Base-by-base conservation (phyloP, 306 rosid species). In the Cucurbita argyrosperma region DNA sequence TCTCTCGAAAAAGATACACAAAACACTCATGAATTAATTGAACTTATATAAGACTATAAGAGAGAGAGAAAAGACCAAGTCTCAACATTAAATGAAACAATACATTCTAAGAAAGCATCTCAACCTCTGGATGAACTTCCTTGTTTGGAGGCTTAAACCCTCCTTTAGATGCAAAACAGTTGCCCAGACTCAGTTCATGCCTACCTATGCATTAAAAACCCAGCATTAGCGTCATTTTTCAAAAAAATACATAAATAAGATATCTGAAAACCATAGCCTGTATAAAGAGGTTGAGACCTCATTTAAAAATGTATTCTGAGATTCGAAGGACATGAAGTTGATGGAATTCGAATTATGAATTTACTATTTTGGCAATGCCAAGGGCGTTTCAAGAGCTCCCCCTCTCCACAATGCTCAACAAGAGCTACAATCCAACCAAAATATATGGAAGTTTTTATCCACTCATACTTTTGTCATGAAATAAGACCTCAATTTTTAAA, bases 71-170 rank as follows among this genome's bases (percentile, higher is more conserved):
- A 56, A 54, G 37, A 68, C 35, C 21, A 68, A 62, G 21, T 56
- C 46, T 76, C 45, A n/a, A 54, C 26, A n/a, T 6, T 26, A 9
- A 0, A 39, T 43, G 30, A 64, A n/a, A 68, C 3, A 60, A 15
- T 38, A 43, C 38, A 64, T 21, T 37, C 43, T 72, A 78, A 76
- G 59, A 71, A 5, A 71, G 78, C 0, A 74, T 30, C 71, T 45
- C 67, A 74, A 90, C 98, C 98, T 86, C 81, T 46, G 97, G 97
- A 18, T 82, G 85, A 74, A 90, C 81, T 88, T 93, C 98, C 76
- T 81, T 86, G 78, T 84, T 86, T 43, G 96, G 98, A 84, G 97
- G 92, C 69, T 70, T 85, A 7, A 49, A 81, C 66, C 87, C 85
- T 23, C 56, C 81, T 66, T 85, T 79, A 1, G 89, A 78, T 23